Evolutionary conservation across 257 asterid species (phyloP), one percentile per base, ranked within the genome.

Genomic region (Handroanthus guayacan): DNA sequence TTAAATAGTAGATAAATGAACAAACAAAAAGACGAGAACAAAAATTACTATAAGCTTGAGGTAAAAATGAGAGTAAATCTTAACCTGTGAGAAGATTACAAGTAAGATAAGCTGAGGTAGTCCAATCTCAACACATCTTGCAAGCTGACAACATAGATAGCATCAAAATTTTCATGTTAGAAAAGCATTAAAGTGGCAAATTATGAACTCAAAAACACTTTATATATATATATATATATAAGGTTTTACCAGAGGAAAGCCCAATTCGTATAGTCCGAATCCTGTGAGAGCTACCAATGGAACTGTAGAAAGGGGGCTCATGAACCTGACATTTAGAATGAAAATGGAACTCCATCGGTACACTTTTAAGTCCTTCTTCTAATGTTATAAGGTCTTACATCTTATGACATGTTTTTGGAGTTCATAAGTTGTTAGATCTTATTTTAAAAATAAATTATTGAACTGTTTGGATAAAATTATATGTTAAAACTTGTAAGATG

Each of bases 201-300:
- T 50, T 17, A 36, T 2, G 9, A 16, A n/a, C 60, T 61, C 47
- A n/a, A 47, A 12, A 12, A 64, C 43, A 38, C 14, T 34, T 13
- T 57, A 51, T 62, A 39, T 41, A 31, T 13, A 6, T 5, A 36
- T 14, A 54, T 54, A 81, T 14, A 48, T 17, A 2, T 14, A 79
- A 63, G 64, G 39, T 62, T 41, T 81, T 86, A 95, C 97, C 95
- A 92, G 88, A 80, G 98, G 99, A 75, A 95, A 95, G 71, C 98
- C 99, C 63, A 89, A 80, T 51, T 95, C 97, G 4, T 92, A 95
- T 16, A 92, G 82, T 10, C 99, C 99, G 75, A 88, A 95, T 71
- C 99, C 98, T n/a, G 96, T 77, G 12, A 92, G 89, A 74, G 97
- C 97, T 18, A 95, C 97, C 84, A 92, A 83, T 4, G 98, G 99